Percentiles rank a stretch among this genome's conserved stretches.
These are phyloP conservation scores for Gillenia trifoliata DNA, from an alignment of 306 rosid genomes.

Conservation along the genomic window DNA sequence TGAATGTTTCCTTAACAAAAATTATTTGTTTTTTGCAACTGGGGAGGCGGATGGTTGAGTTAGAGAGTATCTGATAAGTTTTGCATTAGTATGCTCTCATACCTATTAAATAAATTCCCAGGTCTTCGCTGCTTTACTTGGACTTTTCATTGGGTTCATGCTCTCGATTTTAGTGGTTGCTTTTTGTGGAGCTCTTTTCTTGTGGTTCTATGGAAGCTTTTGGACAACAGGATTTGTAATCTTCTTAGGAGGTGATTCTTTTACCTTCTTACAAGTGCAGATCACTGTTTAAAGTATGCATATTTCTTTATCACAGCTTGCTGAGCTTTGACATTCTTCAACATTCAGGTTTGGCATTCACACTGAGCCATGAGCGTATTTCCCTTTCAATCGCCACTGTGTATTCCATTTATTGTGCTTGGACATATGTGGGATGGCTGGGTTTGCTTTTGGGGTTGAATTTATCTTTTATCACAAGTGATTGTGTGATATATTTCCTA, in stretches of 20 bases:
- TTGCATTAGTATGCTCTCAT: conserved; percentile 15
- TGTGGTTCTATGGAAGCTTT: conserved; percentile 96
- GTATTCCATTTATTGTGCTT: conserved; percentile 82
- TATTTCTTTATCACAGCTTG: conserved; percentile 6
- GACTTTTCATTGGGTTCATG: conserved; percentile 58
- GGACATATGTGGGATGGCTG: conserved; percentile 90
- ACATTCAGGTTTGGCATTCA: conserved; percentile 78
- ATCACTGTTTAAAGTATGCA: conserved; percentile 19
- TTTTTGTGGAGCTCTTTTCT: conserved; percentile 56
- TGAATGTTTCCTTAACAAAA: background rate
- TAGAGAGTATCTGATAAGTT: background rate
- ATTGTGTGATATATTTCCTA: conserved; percentile 69
- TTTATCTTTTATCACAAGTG: conserved; percentile 86
- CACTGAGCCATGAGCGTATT: conserved; percentile 62
- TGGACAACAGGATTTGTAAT: conserved; percentile 75
- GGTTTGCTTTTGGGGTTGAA: conserved; percentile 71
- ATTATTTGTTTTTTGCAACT: background rate
- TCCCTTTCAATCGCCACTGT: conserved; percentile 63
- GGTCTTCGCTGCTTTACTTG: conserved; percentile 67
- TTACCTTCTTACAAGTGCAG: conserved; percentile 17
- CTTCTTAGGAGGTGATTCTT: conserved; percentile 75
- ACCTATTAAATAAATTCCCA: conserved; percentile 31
- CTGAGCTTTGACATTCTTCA: conserved; percentile 29
- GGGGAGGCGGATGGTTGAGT: background rate
- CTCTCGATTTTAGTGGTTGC: conserved; percentile 69